phyloP scores from a whole-genome alignment of 257 asterid species.

The Solanum lycopersicoides region DNA sequence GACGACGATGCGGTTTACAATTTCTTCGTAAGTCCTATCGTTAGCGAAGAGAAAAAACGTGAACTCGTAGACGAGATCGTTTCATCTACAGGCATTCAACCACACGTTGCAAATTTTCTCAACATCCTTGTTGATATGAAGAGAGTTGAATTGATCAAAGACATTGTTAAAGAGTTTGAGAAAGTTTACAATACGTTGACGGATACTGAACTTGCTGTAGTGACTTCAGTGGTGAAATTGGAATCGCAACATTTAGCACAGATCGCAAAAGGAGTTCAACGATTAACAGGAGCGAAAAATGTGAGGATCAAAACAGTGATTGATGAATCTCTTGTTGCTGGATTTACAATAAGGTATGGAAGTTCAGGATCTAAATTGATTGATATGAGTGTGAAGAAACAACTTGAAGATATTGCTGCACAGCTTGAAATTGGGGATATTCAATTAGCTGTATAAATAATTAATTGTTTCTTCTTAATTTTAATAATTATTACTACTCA shows the following conservation, averaged over 20 bases:
- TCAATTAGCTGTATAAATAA: slow-evolving; percentile 33
- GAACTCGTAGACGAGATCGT: slow-evolving; percentile 42
- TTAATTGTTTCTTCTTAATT: not conserved
- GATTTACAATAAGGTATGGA: slow-evolving; percentile 75
- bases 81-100: slow-evolving; percentile 30
- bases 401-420: slow-evolving; percentile 68
- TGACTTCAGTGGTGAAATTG: slow-evolving; percentile 69
- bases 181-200: slow-evolving; percentile 36
- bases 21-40: slow-evolving; percentile 53
- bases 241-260: slow-evolving; percentile 70
- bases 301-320: slow-evolving; percentile 60
- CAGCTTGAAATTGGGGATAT: slow-evolving; percentile 69
- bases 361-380: slow-evolving; percentile 62
- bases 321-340: slow-evolving; percentile 75
- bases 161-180: slow-evolving; percentile 62
- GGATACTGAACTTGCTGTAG: slow-evolving; percentile 64
- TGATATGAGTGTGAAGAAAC: slow-evolving; percentile 88
- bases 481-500: not conserved
- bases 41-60: slow-evolving; percentile 30
- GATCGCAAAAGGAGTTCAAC: slow-evolving; percentile 77
- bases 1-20: slow-evolving; percentile 20
- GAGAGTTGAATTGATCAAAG: slow-evolving; percentile 42
- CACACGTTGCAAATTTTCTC: slow-evolving; percentile 66
- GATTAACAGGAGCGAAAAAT: slow-evolving; percentile 56
- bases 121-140: slow-evolving; percentile 68